A percentile compares a stretch with the other conserved stretches of the same genome.
Conservation (phyloP, 768 basidiomycete genomes). For the Lactifluus subvellereus region DNA sequence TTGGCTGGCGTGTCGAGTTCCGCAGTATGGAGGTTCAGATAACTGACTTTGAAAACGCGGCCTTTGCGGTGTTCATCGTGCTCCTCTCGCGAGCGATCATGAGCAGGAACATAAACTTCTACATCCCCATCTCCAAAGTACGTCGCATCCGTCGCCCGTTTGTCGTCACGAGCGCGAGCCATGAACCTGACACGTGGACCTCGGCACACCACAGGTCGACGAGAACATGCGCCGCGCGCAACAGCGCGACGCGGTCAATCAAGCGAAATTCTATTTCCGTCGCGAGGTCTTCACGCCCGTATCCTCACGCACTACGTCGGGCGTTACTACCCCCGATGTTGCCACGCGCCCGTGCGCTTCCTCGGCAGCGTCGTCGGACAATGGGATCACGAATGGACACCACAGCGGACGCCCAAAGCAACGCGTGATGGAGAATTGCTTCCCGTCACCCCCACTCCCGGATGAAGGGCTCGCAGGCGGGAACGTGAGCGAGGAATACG, state of each 20-base stretch:
- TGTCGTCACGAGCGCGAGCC: neutral
- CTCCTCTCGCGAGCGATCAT: conserved; percentile 92
- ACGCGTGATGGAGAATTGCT: conserved; percentile 67
- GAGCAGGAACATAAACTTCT: conserved; percentile 87
- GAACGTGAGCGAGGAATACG: conserved; percentile 76
- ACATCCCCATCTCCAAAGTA: conserved; percentile 96
- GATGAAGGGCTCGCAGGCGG: conserved; percentile 38
- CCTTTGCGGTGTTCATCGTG: conserved; percentile 91
- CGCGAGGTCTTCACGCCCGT: conserved; percentile 67
- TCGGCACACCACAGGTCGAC: conserved; percentile 63
- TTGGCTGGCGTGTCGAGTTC: conserved; percentile 99
- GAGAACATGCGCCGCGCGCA: conserved; percentile 95
- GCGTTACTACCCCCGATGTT: conserved; percentile 33
- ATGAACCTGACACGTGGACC: neutral
- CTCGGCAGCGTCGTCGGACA: conserved; percentile 31
- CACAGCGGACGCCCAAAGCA: conserved; percentile 38
- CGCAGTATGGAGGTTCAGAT: conserved; percentile 98
- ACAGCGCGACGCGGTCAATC: conserved; percentile 63
- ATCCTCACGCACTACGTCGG: conserved; percentile 35
- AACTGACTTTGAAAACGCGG: conserved; percentile 98
- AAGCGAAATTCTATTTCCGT: conserved; percentile 85
- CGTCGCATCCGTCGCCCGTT: neutral
- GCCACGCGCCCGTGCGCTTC: conserved; percentile 9
- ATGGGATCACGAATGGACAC: conserved; percentile 24
- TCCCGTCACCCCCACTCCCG: conserved; percentile 51